These are phyloP conservation scores for Cucurbita ficifolia DNA, from an alignment of 306 rosid species.

Conservation along the genomic window DNA sequence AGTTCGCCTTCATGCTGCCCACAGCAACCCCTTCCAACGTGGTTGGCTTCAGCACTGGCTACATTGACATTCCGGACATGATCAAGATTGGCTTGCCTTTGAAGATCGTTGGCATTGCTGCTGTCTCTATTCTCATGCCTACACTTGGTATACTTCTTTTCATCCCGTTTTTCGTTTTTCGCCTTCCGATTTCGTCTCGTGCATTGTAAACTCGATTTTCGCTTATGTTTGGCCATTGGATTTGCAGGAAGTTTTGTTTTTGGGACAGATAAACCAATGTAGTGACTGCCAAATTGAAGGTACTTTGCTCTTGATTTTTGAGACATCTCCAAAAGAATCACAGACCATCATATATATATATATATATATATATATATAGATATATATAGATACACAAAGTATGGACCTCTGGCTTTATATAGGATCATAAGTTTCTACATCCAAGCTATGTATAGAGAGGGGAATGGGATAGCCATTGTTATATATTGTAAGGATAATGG, in stretches of 20 bases:
- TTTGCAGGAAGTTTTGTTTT: slow-evolving; percentile 52
- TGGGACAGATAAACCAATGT: slow-evolving; percentile 21
- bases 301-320: not conserved
- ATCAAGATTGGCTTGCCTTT: slow-evolving; percentile 60
- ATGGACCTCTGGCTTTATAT: not conserved
- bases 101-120: slow-evolving; percentile 46
- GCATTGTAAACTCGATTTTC: not conserved
- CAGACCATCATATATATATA: not conserved
- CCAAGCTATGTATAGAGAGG: not conserved
- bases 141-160: slow-evolving; percentile 39
- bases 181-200: not conserved
- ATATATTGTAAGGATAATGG: not conserved
- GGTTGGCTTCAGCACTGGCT: slow-evolving; percentile 70
- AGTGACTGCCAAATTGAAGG: slow-evolving; percentile 3
- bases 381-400: not conserved
- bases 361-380: not conserved
- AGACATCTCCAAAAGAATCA: not conserved
- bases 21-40: slow-evolving; percentile 72
- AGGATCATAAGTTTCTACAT: not conserved
- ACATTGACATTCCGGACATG: slow-evolving; percentile 58
- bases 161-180: not conserved
- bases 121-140: slow-evolving; percentile 57
- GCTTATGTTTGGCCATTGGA: not conserved
- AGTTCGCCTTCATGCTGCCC: slow-evolving; percentile 66
- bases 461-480: not conserved